Base-by-base conservation (phyloP, 208 protist species). In the Acanthamoeba sp. region DNA sequence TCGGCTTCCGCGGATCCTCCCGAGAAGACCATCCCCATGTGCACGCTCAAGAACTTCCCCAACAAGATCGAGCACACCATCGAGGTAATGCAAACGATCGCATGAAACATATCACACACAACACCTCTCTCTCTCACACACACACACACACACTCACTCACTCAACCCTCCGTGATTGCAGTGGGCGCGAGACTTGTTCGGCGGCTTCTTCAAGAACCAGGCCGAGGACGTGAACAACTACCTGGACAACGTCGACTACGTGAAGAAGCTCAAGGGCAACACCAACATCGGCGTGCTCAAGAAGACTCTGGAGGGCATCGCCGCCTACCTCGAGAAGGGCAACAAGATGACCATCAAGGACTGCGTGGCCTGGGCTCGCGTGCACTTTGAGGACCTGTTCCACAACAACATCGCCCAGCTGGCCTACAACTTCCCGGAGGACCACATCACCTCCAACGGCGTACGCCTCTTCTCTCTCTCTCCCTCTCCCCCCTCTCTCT, bases 11-110 rank as follows among this genome's bases (percentile, higher is more conserved):
- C 97, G 91, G 99, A 99, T 96, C 99, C 99, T 34, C 99, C 99
- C 38, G 99, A 99, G 96, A 99, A 99, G 96, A 97, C 97, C 14
- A 99, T 99, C 95, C 99, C 99, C 38, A 97, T 99, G n/a, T 99
- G 99, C 97, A 99, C 99, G 24, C 96, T 99, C 29, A 99, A 99
- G 96, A 99, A 99, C 97, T 99, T 99, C 97, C 99, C 99, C n/a
- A 99, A 99, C 96, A 96, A 97, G 38, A 99, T 99, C 96, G 99
- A 99, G 96, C 99, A 99, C 96, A 99, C 98, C 14, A 99, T 99
- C 93, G 98, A 99, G 97, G 99, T 98, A 97, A 96, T 98, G 29
- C n/a, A 59, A 12, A 59, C 12, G 45, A 50, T 6, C 45, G 45
- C n/a, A n/a, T n/a, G n/a, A n/a, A n/a, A n/a, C n/a, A n/a, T n/a